Base-by-base conservation (phyloP, 257 asterid species). In the Verbascum thapsus region DNA sequence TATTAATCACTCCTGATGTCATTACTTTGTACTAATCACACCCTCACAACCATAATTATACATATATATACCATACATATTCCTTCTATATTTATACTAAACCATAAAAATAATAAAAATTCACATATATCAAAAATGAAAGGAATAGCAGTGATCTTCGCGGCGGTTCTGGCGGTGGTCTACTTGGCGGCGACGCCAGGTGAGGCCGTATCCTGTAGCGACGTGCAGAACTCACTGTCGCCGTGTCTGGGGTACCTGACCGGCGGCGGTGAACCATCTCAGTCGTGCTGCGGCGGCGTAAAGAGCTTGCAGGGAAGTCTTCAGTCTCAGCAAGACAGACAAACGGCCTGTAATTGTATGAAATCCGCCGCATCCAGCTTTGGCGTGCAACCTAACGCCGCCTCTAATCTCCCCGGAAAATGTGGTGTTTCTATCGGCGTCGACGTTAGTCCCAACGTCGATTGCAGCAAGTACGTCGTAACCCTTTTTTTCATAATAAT, bases 391-490 rank as follows among this genome's bases (percentile, higher is more conserved):
- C 59, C 63, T 0, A 86, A 75, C 41, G 67, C 74, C 56, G 95
- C 91, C 22, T 3, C 79, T 17, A 66, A n/a, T 35, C 95, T 88
- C 55, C 86, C 95, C 26, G 66, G 69, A 18, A 70, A 59, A 2
- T 85, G 96, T 49, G 88, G 85, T 6, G 83, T 80, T 61, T 10
- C 75, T 1, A 34, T 61, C 55, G 68, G 52, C n/a, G 30, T 71
- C 16, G 69, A 74, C 6, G 58, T 83, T 56, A 44, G 78, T 39
- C 58, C 85, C 38, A 5, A 50, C 61, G 22, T 34, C 0, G 79
- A 88, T 73, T 88, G 96, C 74, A 64, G 69, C 79, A 70, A 50
- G 96, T 85, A 71, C 7, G 75, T 63, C 2, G n/a, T n/a, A 20
- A 2, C 0, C 0, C 30, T 8, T 39, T 3, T 49, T 10, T 6